These are phyloP conservation scores for Medicago ruthenica DNA, from an alignment of 306 rosid genomes.

Conservation along the genomic window DNA sequence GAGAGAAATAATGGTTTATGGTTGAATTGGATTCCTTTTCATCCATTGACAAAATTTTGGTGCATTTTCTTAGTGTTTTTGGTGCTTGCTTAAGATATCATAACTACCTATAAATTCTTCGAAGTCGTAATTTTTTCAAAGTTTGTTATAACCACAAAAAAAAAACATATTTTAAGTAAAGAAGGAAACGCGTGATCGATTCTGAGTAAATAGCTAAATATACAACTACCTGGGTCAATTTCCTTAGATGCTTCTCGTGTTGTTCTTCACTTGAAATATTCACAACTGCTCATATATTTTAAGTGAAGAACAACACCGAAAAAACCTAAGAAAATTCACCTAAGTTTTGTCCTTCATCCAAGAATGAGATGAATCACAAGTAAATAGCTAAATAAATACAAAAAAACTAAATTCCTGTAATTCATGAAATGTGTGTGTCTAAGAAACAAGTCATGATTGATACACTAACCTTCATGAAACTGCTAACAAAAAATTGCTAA, in stretches of 20 bases:
- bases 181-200: too few relatives aligned
- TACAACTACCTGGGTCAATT: too few relatives aligned
- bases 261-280: too few relatives aligned
- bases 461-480: conserved; percentile 30
- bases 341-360: not conserved
- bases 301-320: not conserved
- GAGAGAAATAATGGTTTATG: not conserved
- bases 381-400: conserved; percentile 25
- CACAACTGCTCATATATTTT: not conserved
- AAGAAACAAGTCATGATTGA: conserved; percentile 7
- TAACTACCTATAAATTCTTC: not conserved
- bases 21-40: not conserved
- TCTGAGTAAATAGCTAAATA: too few relatives aligned
- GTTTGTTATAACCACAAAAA: not conserved
- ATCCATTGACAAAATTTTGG: not conserved
- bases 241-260: too few relatives aligned
- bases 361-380: not conserved
- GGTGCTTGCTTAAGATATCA: not conserved
- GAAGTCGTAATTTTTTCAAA: not conserved
- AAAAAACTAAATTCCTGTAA: not conserved
- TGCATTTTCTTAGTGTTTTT: not conserved
- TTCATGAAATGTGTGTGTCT: conserved; percentile 5
- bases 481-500: not conserved
- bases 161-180: too few relatives aligned
- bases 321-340: not conserved